These are phyloP conservation scores for Daldinia grandis DNA, from an alignment of 495 filamentous ascomycete species.

Conservation along the genomic window DNA sequence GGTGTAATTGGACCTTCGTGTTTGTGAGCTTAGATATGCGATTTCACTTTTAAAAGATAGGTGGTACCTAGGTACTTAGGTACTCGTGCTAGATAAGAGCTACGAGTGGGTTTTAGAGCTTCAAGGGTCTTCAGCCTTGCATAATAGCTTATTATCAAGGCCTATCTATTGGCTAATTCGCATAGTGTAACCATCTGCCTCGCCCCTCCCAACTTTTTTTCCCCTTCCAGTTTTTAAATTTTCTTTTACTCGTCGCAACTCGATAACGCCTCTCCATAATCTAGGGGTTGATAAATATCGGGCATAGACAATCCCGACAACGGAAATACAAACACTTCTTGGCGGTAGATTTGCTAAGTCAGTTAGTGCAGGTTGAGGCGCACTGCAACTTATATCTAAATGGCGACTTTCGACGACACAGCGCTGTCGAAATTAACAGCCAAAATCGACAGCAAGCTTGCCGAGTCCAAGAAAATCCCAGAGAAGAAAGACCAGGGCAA, in stretches of 20 bases:
- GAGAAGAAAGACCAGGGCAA: slow-evolving; percentile 39
- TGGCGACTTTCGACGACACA: slow-evolving; percentile 65
- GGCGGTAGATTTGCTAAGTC: background rate
- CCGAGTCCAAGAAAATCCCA: slow-evolving; percentile 33
- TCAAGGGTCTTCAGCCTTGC: slow-evolving; percentile 13
- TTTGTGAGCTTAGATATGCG: background rate
- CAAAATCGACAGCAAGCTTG: slow-evolving; percentile 63
- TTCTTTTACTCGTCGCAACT: slow-evolving; percentile 30
- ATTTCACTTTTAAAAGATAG: background rate
- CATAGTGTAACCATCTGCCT: slow-evolving; percentile 15
- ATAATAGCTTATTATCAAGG: background rate
- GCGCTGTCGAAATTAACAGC: slow-evolving; percentile 70
- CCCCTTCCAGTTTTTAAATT: slow-evolving; percentile 20
- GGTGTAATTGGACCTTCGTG: background rate
- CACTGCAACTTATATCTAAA: background rate
- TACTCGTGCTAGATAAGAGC: slow-evolving; percentile 8
- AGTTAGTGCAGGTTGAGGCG: background rate
- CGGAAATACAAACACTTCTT: background rate
- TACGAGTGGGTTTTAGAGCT: background rate
- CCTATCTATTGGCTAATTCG: slow-evolving; percentile 20
- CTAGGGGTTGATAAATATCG: background rate
- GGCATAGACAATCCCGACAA: background rate
- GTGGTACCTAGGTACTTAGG: slow-evolving; percentile 22
- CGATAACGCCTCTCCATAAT: background rate
- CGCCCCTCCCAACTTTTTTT: slow-evolving; percentile 46